Evolutionary conservation across 1,284 basidiomycete genomes (phyloP).

Genomic region (Apiotrichum mycotoxinovorans): DNA sequence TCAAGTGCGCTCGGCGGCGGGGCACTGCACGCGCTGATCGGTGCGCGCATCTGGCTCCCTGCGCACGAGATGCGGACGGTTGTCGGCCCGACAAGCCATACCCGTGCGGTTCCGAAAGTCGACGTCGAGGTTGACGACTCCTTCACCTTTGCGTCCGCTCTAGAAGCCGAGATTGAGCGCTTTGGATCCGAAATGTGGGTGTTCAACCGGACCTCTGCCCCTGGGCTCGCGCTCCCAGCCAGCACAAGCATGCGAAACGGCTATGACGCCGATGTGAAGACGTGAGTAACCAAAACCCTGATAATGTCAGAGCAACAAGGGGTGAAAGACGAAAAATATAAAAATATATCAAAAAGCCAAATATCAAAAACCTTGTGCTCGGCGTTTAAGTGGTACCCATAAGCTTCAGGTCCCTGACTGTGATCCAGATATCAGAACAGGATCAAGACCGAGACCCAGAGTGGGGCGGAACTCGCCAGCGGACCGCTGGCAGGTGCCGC

Average conservation of each 20-base stretch:
- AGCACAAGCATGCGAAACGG: conserved; percentile 31
- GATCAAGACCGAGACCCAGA: conserved; percentile 14
- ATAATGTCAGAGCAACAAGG: too few relatives aligned
- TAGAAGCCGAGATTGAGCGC: conserved; percentile 20
- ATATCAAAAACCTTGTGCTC: too few relatives aligned
- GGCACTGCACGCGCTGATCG: conserved; percentile 37
- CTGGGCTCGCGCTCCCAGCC: conserved; percentile 22
- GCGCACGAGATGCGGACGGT: conserved; percentile 24
- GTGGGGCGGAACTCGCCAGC: conserved; percentile 21
- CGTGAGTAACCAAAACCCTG: conserved; percentile 32
- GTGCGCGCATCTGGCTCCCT: conserved; percentile 36
- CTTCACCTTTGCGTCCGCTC: too few relatives aligned
- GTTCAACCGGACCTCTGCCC: conserved; percentile 25
- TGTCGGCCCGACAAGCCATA: conserved; percentile 24
- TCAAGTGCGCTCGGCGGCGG: conserved; percentile 50
- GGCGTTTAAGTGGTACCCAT: too few relatives aligned
- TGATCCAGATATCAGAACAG: too few relatives aligned
- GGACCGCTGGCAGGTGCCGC: conserved; percentile 28
- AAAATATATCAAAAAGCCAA: too few relatives aligned
- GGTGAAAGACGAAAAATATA: too few relatives aligned
- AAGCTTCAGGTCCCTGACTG: too few relatives aligned
- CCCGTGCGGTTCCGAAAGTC: too few relatives aligned
- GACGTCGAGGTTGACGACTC: too few relatives aligned
- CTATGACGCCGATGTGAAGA: conserved; percentile 33
- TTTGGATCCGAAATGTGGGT: conserved; percentile 41